phyloP scores from a whole-genome alignment of 257 asterid species.

The Solanum okadae region DNA sequence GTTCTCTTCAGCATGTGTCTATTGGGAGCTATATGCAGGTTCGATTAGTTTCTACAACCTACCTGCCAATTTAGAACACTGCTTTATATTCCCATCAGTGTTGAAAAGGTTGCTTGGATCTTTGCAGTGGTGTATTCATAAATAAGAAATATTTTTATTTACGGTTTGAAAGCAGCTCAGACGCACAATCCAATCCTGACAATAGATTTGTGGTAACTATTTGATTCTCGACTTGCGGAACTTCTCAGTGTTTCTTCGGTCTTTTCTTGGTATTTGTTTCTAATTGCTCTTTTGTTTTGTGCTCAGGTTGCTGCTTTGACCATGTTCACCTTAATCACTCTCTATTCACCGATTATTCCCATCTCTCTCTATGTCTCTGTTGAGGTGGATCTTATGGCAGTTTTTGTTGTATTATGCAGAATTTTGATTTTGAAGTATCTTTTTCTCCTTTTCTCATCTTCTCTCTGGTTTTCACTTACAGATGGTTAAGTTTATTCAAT shows the following conservation, averaged over 20 bases:
- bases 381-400: constrained; percentile 46
- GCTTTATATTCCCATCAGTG: neutral
- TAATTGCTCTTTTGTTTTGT: constrained; percentile 6
- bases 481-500: constrained; percentile 98
- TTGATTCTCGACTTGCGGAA: neutral
- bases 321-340: constrained; percentile 93
- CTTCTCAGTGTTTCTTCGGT: neutral
- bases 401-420: constrained; percentile 2
- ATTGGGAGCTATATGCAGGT: constrained; percentile 99
- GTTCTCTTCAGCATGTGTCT: constrained; percentile 91
- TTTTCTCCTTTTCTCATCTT: constrained; percentile 1
- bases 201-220: constrained; percentile 81
- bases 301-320: constrained; percentile 91
- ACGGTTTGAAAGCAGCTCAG: constrained; percentile 49
- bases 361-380: constrained; percentile 98
- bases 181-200: constrained; percentile 78
- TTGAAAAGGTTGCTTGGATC: neutral
- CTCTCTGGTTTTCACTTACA: constrained; percentile 20
- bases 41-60: constrained; percentile 12
- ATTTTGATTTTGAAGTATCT: neutral
- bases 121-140: constrained; percentile 83
- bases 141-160: constrained; percentile 70
- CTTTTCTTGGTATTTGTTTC: neutral
- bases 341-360: constrained; percentile 99
- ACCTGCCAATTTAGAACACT: neutral